Percentiles rank a stretch among this genome's conserved stretches.
Conservation (phyloP, 2,329 filamentous ascomycete genomes). For the Ceratocystis papillata region DNA sequence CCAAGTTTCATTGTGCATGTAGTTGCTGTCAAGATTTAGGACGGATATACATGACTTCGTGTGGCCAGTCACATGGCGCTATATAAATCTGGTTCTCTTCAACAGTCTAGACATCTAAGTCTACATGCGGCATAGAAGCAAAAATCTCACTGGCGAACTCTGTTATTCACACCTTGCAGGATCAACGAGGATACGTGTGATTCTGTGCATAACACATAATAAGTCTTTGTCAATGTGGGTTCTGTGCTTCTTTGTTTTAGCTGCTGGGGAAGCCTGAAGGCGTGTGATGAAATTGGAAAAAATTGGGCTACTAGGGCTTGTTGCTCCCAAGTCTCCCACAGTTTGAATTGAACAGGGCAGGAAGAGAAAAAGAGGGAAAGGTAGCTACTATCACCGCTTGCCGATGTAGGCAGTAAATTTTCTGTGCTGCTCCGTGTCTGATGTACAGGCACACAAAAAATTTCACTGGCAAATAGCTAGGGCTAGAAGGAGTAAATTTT, state of each 20-base stretch:
- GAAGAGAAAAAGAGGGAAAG: background rate
- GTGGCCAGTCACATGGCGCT: background rate
- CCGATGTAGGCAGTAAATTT: background rate
- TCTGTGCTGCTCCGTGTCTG: background rate
- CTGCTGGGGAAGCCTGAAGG: background rate
- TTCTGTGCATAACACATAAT: background rate
- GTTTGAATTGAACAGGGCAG: background rate
- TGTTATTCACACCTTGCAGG: background rate
- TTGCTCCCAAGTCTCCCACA: background rate
- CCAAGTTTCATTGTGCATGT: background rate
- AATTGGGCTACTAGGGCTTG: background rate
- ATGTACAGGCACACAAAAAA: background rate
- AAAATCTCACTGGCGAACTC: background rate
- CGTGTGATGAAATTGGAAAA: background rate
- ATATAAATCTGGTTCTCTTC: background rate
- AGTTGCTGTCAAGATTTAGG: background rate
- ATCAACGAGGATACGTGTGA: background rate
- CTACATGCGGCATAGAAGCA: background rate
- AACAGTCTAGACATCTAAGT: background rate
- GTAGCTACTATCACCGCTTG: background rate
- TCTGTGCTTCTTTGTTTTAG: constrained; percentile 4
- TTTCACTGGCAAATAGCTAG: background rate
- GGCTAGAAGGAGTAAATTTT: background rate
- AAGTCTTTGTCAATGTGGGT: background rate
- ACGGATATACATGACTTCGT: background rate